Evolutionary conservation across 352 stramenopile species (phyloP).

Genomic region (Globisporangium lucens): DNA sequence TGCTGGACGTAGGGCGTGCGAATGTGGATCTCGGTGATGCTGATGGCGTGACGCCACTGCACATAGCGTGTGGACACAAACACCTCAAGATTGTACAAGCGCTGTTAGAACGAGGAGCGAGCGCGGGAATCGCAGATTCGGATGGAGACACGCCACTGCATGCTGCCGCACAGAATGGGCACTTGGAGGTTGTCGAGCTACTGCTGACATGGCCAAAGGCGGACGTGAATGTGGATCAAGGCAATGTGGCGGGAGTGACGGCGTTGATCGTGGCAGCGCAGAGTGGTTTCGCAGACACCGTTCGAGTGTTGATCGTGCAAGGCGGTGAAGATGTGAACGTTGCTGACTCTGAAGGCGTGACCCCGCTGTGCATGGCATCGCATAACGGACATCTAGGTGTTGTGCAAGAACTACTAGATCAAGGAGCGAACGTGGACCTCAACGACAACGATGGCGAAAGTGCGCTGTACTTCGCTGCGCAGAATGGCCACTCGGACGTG

Average conservation of each 20-base stretch:
- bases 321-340: neutral
- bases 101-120: conserved; percentile 5
- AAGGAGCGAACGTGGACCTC: neutral
- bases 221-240: neutral
- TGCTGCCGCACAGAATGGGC: conserved; percentile 1
- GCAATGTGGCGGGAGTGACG: neutral
- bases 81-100: neutral
- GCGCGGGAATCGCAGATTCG: neutral
- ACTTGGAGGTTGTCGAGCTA: neutral
- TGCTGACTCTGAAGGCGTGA: conserved; percentile 3
- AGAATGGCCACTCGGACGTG: conserved; percentile 3
- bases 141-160: conserved; percentile 3
- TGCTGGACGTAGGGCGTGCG: conserved; percentile 1
- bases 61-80: neutral
- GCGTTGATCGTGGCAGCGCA: neutral
- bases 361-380: neutral
- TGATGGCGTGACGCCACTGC: conserved; percentile 17
- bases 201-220: neutral
- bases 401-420: neutral
- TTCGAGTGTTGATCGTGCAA: neutral
- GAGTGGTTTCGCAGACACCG: neutral
- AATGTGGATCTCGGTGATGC: conserved; percentile 34
- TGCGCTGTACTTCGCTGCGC: neutral
- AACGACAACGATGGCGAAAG: neutral
- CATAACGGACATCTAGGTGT: conserved; percentile 3